phyloP scores from a whole-genome alignment of 371 early-diverging fungal species.

The Blyttiomyces sp. region DNA sequence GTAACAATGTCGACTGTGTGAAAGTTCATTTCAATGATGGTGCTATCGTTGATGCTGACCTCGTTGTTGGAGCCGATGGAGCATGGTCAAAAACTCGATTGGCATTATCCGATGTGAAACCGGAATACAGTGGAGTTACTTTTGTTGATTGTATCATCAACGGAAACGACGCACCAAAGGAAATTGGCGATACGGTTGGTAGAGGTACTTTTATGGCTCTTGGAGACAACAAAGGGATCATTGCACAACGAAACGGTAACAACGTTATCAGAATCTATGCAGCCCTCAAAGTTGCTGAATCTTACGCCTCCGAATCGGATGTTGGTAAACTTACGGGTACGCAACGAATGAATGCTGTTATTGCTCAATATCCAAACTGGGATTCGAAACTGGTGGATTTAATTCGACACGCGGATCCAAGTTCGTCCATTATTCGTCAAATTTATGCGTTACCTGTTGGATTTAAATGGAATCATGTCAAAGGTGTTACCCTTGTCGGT shows the following conservation, averaged over 20 bases:
- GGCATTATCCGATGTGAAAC: constrained; percentile 25
- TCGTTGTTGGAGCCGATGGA: constrained; percentile 51
- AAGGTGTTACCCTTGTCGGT: constrained; percentile 42
- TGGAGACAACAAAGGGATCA: constrained; percentile 19
- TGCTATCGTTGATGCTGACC: constrained; percentile 21
- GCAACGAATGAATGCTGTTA: no score
- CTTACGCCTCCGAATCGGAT: no score
- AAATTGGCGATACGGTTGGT: constrained; percentile 25
- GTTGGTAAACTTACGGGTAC: no score
- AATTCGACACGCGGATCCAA: no score
- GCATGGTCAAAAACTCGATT: constrained; percentile 46
- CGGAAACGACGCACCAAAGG: background rate
- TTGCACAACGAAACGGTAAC: constrained; percentile 28
- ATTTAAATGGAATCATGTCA: no score
- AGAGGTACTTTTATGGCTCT: constrained; percentile 26
- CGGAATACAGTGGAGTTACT: constrained; percentile 35
- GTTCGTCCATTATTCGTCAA: no score
- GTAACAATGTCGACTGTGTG: no score
- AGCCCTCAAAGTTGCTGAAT: no score
- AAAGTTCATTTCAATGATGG: constrained; percentile 32
- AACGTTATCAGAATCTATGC: constrained; percentile 22
- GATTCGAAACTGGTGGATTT: no score
- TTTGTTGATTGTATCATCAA: constrained; percentile 26
- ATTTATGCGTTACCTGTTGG: no score
- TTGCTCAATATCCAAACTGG: no score